These are phyloP conservation scores for Alternaria triticina DNA, from an alignment of 2,329 filamentous ascomycete species.

Conservation along the genomic window DNA sequence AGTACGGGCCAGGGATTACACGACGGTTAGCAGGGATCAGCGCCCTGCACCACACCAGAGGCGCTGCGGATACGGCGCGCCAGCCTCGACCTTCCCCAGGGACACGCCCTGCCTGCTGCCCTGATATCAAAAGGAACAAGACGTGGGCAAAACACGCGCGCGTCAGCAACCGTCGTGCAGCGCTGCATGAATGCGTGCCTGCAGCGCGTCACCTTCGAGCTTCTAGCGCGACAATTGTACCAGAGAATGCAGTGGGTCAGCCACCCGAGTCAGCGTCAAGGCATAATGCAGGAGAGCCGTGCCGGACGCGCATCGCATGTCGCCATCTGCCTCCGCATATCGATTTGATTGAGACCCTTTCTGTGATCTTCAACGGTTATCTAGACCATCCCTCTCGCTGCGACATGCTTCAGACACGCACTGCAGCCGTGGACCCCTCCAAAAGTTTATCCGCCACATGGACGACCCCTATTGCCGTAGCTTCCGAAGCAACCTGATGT, in stretches of 20 bases:
- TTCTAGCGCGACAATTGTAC: slow-evolving; percentile 9
- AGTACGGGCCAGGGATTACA: slow-evolving; percentile 31
- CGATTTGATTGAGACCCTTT: neutral
- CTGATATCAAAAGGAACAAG: neutral
- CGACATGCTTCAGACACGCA: neutral
- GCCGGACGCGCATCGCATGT: slow-evolving; percentile 4
- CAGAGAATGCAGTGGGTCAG: slow-evolving; percentile 21
- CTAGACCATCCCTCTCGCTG: neutral
- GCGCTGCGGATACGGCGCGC: slow-evolving; percentile 9
- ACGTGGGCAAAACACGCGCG: neutral
- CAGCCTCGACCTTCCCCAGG: neutral
- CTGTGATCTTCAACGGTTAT: slow-evolving; percentile 1
- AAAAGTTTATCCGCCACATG: neutral
- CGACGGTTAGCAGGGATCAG: slow-evolving; percentile 17
- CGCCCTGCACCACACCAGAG: slow-evolving; percentile 21
- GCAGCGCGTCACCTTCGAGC: slow-evolving; percentile 3
- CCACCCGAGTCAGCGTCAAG: slow-evolving; percentile 18
- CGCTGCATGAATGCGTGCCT: neutral
- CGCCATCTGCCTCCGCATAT: slow-evolving; percentile 3
- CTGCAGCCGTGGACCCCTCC: neutral
- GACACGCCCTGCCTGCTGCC: neutral
- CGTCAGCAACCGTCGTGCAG: neutral
- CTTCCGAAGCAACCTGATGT: neutral
- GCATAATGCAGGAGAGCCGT: slow-evolving; percentile 2
- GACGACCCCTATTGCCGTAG: neutral